phyloP scores from a whole-genome alignment of 805 yeast species.

The Starmera amethionina region DNA sequence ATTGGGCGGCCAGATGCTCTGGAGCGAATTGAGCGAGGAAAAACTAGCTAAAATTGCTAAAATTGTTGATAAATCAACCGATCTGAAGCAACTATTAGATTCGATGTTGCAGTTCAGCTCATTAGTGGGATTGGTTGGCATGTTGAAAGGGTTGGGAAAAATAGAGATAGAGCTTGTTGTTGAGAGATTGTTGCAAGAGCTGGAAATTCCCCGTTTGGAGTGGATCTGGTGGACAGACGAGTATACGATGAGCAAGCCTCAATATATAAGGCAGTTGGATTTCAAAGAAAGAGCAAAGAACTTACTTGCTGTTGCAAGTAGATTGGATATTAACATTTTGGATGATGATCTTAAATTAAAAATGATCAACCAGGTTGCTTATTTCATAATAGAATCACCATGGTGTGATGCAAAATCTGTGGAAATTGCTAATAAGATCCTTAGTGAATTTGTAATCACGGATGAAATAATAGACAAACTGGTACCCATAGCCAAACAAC shows the following conservation, averaged over 20 bases:
- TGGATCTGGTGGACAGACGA: slow-evolving; percentile 14
- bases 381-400: slow-evolving; percentile 5
- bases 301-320: slow-evolving; percentile 2
- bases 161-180: not conserved
- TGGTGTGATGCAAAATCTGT: slow-evolving; percentile 11
- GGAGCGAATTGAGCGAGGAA: too few relatives aligned
- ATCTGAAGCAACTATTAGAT: too few relatives aligned
- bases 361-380: not conserved
- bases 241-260: slow-evolving; percentile 3
- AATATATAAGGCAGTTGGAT: slow-evolving; percentile 5
- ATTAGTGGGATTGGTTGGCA: too few relatives aligned
- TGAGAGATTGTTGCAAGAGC: not conserved
- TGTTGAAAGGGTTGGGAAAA: too few relatives aligned
- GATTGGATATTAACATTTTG: too few relatives aligned
- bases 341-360: not conserved
- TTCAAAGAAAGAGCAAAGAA: slow-evolving; percentile 4
- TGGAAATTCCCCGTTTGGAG: not conserved
- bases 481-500: slow-evolving; percentile 1
- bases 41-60: too few relatives aligned
- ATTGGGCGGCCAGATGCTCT: too few relatives aligned
- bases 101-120: too few relatives aligned
- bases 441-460: not conserved
- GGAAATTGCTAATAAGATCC: not conserved
- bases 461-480: not conserved
- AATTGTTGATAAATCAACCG: too few relatives aligned